A percentile compares a stretch with the other conserved stretches of the same genome.
These are phyloP conservation scores for Starmerella floris DNA, from an alignment of 805 yeast genomes.

Conservation along the genomic window DNA sequence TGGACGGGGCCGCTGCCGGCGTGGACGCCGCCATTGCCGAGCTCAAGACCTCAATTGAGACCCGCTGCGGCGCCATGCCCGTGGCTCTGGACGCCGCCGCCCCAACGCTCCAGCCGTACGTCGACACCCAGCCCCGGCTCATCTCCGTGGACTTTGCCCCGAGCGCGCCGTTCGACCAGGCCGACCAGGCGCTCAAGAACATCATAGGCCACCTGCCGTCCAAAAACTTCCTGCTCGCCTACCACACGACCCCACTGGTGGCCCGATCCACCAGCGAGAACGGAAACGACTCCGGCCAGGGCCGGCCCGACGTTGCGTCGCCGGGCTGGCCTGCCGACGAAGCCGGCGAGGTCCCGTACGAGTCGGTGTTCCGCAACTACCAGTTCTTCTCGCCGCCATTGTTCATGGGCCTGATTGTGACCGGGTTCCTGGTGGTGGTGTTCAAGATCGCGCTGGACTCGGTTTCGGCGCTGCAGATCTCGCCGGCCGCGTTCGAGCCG, in stretches of 20 bases:
- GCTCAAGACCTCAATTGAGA: constrained; percentile 18
- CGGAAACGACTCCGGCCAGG: neutral
- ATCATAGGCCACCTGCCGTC: constrained; percentile 26
- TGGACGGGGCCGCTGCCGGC: constrained; percentile 5
- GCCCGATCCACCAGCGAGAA: neutral
- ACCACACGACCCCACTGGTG: constrained; percentile 24
- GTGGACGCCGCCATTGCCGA: neutral
- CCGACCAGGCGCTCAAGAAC: constrained; percentile 22
- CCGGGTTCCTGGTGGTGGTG: constrained; percentile 40
- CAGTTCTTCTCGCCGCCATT: constrained; percentile 70
- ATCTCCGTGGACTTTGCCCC: constrained; percentile 45
- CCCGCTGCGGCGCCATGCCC: constrained; percentile 41
- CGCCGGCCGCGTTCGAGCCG: constrained; percentile 18
- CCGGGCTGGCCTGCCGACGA: constrained; percentile 4
- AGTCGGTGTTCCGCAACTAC: constrained; percentile 45
- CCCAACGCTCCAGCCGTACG: constrained; percentile 38
- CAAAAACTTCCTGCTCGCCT: constrained; percentile 27
- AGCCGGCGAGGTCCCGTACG: constrained; percentile 9
- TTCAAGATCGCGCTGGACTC: constrained; percentile 12
- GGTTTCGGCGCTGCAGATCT: constrained; percentile 15
- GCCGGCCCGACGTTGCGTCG: neutral
- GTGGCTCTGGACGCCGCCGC: constrained; percentile 33
- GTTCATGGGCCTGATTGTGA: constrained; percentile 59
- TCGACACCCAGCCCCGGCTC: constrained; percentile 50
- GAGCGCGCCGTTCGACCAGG: constrained; percentile 7